phyloP scores from a whole-genome alignment of 2,329 filamentous ascomycete species.

The Beauveria pseudobassiana region DNA sequence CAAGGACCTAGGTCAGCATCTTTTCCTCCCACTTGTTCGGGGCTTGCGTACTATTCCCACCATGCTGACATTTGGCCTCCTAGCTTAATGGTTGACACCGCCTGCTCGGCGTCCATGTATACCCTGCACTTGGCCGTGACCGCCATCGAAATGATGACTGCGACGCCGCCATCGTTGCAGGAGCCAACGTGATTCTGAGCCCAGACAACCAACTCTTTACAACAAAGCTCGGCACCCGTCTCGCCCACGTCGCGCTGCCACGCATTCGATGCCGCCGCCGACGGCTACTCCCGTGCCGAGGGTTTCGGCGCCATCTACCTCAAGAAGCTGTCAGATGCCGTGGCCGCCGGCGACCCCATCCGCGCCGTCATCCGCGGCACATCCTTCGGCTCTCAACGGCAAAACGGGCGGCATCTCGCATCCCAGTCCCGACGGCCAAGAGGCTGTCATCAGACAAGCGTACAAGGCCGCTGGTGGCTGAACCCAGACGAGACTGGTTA shows the following conservation, averaged over 20 bases:
- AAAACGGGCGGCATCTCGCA: conserved; percentile 34
- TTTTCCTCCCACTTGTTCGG: too few relatives aligned
- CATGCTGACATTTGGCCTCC: too few relatives aligned
- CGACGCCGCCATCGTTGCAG: conserved; percentile 17
- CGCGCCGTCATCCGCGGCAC: conserved; percentile 27
- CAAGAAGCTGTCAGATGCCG: conserved; percentile 21
- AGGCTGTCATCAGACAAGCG: neutral
- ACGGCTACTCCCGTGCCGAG: conserved; percentile 43
- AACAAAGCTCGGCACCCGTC: neutral
- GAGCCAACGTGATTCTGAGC: conserved; percentile 17
- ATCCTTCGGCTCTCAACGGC: conserved; percentile 33
- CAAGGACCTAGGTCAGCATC: conserved; percentile 19
- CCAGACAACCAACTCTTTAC: conserved; percentile 12
- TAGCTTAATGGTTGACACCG: conserved; percentile 31
- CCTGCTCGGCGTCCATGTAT: conserved; percentile 28
- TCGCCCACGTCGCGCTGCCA: neutral
- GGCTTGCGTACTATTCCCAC: too few relatives aligned
- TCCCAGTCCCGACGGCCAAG: conserved; percentile 19
- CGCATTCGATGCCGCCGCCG: conserved; percentile 31
- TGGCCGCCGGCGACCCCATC: conserved; percentile 15
- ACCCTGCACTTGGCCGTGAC: conserved; percentile 27
- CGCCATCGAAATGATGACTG: conserved; percentile 23
- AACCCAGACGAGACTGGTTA: conserved; percentile 20
- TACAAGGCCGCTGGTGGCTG: conserved; percentile 15
- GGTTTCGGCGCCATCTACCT: conserved; percentile 35